Evolutionary conservation across 2,329 filamentous ascomycete species (phyloP).

Genomic region (Aureobasidium sp.): DNA sequence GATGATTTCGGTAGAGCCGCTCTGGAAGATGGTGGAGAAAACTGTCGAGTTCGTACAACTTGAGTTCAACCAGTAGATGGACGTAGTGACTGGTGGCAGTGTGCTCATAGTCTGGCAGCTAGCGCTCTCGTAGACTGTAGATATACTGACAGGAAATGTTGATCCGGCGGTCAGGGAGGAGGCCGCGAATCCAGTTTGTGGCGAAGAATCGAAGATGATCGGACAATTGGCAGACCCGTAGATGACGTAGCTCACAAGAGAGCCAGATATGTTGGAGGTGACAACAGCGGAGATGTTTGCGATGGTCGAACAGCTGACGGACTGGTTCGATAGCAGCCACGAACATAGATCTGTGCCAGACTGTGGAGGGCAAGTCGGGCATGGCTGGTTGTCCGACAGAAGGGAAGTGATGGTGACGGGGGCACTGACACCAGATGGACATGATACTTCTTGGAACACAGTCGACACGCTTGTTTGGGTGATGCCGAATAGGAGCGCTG

Average conservation of each 20-base stretch:
- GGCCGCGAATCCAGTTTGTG: neutral
- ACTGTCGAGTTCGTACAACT: neutral
- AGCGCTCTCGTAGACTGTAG: neutral
- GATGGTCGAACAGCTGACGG: neutral
- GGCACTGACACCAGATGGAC: neutral
- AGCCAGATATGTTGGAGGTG: neutral
- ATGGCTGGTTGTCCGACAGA: neutral
- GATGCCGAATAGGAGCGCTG: neutral
- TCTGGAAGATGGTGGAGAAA: neutral
- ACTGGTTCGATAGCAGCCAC: neutral
- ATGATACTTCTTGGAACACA: neutral
- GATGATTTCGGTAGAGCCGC: neutral
- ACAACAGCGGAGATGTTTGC: constrained; percentile 8
- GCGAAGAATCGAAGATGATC: neutral
- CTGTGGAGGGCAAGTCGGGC: neutral
- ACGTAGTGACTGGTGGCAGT: neutral
- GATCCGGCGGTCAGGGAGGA: neutral
- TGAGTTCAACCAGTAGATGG: neutral
- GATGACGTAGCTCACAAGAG: neutral
- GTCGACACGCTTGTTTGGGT: neutral
- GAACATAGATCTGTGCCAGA: neutral
- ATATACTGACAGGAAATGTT: neutral
- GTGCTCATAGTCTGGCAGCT: neutral
- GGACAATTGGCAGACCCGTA: neutral
- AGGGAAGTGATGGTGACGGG: neutral